phyloP scores from a whole-genome alignment of 495 filamentous ascomycete genomes.

The Neurospora hispaniola region DNA sequence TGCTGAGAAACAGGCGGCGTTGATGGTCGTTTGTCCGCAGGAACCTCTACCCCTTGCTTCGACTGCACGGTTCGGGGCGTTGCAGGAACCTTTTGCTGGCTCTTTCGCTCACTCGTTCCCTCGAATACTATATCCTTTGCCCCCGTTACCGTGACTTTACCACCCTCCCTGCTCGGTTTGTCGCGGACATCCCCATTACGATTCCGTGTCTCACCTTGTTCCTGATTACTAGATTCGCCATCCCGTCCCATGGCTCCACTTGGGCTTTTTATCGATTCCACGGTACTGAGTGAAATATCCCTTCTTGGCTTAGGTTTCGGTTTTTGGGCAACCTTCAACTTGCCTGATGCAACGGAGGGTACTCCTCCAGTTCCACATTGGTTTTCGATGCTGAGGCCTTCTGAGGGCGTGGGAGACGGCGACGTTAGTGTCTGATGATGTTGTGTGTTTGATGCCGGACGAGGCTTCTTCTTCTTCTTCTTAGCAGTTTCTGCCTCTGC shows the following conservation, averaged over 20 bases:
- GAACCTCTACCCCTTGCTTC: background rate
- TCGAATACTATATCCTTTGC: background rate
- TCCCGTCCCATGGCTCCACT: background rate
- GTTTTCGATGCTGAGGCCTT: background rate
- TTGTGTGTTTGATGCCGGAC: background rate
- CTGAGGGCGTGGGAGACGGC: constrained; percentile 2
- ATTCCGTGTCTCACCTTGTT: background rate
- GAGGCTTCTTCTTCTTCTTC: constrained; percentile 18
- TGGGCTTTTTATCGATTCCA: background rate
- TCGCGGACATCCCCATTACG: background rate
- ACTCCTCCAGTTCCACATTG: background rate
- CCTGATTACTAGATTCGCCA: background rate
- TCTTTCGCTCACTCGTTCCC: background rate
- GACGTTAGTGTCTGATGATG: background rate
- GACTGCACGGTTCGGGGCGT: background rate
- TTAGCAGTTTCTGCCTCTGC: constrained; percentile 27
- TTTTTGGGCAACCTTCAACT: constrained; percentile 7
- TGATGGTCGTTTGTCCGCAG: background rate
- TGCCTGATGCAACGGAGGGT: background rate
- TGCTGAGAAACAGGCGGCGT: constrained; percentile 1
- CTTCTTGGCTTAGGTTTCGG: constrained; percentile 12
- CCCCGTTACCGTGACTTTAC: background rate
- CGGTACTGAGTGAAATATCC: background rate
- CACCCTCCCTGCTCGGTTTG: background rate
- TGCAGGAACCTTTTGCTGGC: background rate